Conservation (phyloP, 352 stramenopile genomes). For the Pythium monospermum region DNA sequence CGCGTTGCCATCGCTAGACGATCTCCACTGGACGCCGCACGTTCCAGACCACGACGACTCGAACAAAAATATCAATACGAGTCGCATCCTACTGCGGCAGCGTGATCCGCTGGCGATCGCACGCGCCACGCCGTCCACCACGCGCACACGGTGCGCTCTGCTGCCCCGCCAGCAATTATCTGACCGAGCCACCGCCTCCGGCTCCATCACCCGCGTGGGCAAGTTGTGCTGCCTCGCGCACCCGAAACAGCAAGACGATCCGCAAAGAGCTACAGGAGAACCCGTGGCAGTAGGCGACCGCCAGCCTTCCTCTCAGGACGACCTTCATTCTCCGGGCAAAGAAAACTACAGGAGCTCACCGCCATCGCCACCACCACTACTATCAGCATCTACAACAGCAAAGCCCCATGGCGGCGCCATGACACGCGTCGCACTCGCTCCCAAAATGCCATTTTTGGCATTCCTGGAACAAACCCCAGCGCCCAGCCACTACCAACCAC, state of each 20-base stretch:
- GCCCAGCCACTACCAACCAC: not conserved
- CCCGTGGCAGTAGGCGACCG: not conserved
- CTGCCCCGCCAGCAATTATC: conserved; percentile 8
- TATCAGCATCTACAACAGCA: too few relatives aligned
- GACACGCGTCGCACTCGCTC: conserved; percentile 7
- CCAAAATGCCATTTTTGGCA: conserved; percentile 14
- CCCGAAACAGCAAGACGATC: not conserved
- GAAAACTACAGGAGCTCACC: conserved; percentile 18
- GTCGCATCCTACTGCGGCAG: conserved; percentile 7
- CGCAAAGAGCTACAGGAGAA: not conserved
- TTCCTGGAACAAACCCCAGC: not conserved
- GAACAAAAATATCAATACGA: too few relatives aligned
- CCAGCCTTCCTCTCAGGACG: not conserved
- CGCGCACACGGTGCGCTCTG: not conserved
- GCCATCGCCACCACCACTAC: not conserved
- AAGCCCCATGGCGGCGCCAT: too few relatives aligned
- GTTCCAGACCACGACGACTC: not conserved
- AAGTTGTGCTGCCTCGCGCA: conserved; percentile 20
- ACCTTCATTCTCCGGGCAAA: conserved; percentile 22
- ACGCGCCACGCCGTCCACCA: not conserved
- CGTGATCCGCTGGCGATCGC: conserved; percentile 7
- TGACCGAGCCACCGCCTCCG: conserved; percentile 1
- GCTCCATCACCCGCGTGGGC: not conserved
- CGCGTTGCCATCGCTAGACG: too few relatives aligned
- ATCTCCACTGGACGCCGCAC: not conserved